phyloP scores from a whole-genome alignment of 768 basidiomycete species.

The Rickenella mellea region DNA sequence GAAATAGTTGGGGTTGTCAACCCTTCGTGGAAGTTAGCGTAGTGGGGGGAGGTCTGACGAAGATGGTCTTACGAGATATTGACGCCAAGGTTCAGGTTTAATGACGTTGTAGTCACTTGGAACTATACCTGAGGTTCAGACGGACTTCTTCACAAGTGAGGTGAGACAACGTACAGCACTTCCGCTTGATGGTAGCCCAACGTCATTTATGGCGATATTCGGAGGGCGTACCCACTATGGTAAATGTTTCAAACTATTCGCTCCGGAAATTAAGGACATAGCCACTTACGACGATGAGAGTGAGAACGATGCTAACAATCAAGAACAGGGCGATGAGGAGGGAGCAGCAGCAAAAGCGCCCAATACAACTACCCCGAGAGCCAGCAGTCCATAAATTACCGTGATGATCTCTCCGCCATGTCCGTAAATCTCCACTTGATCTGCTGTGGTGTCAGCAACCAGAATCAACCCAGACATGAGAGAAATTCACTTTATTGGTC shows the following conservation, averaged over 20 bases:
- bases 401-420: conserved; percentile 40
- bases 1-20: conserved; percentile 79
- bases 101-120: conserved; percentile 28
- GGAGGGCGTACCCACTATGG: conserved; percentile 73
- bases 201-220: conserved; percentile 45
- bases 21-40: conserved; percentile 29
- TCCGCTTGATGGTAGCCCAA: conserved; percentile 26
- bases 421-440: conserved; percentile 14
- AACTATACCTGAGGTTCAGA: conserved; percentile 19
- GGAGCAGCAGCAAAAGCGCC: conserved; percentile 71
- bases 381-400: conserved; percentile 69
- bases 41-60: conserved; percentile 7
- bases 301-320: conserved; percentile 52
- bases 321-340: conserved; percentile 57
- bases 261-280: not conserved
- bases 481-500: not conserved
- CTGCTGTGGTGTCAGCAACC: not conserved
- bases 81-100: conserved; percentile 53
- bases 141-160: not conserved
- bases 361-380: conserved; percentile 46
- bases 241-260: not conserved
- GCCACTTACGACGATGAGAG: conserved; percentile 61
- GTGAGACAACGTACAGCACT: conserved; percentile 33
- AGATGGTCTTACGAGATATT: conserved; percentile 47
- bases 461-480: not conserved